These are phyloP conservation scores for Boletus vermiculosoides DNA, from an alignment of 768 basidiomycete species.

Conservation along the genomic window DNA sequence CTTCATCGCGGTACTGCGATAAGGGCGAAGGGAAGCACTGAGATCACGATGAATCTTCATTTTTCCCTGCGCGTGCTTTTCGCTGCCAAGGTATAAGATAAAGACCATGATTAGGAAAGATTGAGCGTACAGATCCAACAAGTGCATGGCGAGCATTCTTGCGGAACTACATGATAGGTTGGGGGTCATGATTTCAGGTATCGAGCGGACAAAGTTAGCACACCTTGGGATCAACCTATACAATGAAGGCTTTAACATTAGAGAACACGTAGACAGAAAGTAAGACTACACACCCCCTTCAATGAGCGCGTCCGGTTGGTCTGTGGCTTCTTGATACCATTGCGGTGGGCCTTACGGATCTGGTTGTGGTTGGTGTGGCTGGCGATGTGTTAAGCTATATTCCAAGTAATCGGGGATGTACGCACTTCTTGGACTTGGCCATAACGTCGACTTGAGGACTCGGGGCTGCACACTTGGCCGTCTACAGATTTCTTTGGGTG, in stretches of 20 bases:
- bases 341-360: constrained; percentile 94
- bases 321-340: constrained; percentile 89
- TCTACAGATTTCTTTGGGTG: too few species aligned
- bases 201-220: constrained; percentile 11
- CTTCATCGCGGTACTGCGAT: neutral
- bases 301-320: constrained; percentile 72
- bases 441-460: constrained; percentile 43
- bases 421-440: constrained; percentile 99
- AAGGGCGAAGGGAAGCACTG: neutral
- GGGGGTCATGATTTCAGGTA: neutral
- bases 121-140: constrained; percentile 63
- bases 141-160: constrained; percentile 76
- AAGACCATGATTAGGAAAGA: neutral
- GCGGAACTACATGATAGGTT: constrained; percentile 59
- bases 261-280: neutral
- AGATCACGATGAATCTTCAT: constrained; percentile 42
- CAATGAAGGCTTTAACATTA: constrained; percentile 1
- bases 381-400: constrained; percentile 14
- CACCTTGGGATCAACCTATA: constrained; percentile 81
- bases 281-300: constrained; percentile 76
- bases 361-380: constrained; percentile 97
- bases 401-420: constrained; percentile 8
- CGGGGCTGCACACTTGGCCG: neutral
- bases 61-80: constrained; percentile 64
- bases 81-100: constrained; percentile 40